These are phyloP conservation scores for Coemansia sp. DNA, from an alignment of 192 early-diverging fungal genomes.

Conservation along the genomic window DNA sequence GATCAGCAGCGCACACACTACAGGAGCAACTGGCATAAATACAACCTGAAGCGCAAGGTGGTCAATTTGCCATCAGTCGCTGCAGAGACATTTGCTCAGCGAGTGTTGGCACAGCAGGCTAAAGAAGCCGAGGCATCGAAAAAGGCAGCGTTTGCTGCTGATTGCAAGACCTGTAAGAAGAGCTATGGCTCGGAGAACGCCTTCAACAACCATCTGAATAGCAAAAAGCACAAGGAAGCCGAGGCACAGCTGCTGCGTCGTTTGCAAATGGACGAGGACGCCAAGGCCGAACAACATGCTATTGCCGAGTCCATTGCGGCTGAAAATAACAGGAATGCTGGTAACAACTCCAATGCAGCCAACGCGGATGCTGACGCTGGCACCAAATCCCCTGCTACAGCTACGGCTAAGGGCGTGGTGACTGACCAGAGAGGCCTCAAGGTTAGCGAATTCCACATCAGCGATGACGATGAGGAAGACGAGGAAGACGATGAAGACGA, in stretches of 20 bases:
- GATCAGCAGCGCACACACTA: slow-evolving; percentile 93
- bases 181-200: slow-evolving; percentile 79
- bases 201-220: slow-evolving; percentile 85
- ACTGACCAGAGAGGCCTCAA: slow-evolving; percentile 30
- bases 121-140: slow-evolving; percentile 51
- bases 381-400: not conserved
- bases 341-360: not conserved
- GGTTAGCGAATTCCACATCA: slow-evolving; percentile 42
- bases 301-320: slow-evolving; percentile 46
- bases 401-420: not conserved
- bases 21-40: slow-evolving; percentile 96
- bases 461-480: slow-evolving; percentile 45
- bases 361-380: not conserved
- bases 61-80: slow-evolving; percentile 84
- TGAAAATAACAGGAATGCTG: not conserved
- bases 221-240: slow-evolving; percentile 93
- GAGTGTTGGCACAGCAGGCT: slow-evolving; percentile 66
- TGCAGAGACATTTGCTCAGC: slow-evolving; percentile 77
- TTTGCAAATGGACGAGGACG: slow-evolving; percentile 45
- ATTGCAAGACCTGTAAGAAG: slow-evolving; percentile 62
- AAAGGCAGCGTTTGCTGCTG: slow-evolving; percentile 39
- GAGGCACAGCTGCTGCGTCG: slow-evolving; percentile 55
- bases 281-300: slow-evolving; percentile 37
- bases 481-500: slow-evolving; percentile 23
- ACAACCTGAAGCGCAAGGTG: slow-evolving; percentile 98